Conservation (phyloP, 495 filamentous ascomycete genomes). For the Jackrogersella multiformis region DNA sequence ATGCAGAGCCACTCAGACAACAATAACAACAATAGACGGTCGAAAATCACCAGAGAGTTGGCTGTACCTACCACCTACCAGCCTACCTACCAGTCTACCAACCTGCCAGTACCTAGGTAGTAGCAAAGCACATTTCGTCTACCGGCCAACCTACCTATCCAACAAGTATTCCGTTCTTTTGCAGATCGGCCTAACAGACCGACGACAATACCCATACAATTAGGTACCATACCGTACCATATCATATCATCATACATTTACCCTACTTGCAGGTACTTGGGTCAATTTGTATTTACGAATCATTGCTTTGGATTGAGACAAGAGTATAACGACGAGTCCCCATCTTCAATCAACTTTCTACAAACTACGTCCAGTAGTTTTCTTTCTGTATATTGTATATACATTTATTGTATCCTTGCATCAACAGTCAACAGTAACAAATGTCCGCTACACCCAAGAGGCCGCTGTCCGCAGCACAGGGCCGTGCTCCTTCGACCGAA, state of each 20-base stretch:
- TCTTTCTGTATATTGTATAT: conserved; percentile 38
- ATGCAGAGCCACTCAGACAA: conserved; percentile 28
- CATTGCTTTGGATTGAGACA: conserved; percentile 21
- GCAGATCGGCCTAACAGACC: conserved; percentile 33
- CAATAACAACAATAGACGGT: conserved; percentile 9
- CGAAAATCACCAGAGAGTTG: conserved; percentile 16
- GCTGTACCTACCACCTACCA: too few species aligned
- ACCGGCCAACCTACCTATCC: conserved; percentile 26
- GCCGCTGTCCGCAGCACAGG: conserved; percentile 53
- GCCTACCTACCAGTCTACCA: conserved; percentile 4
- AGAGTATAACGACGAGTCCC: conserved; percentile 7
- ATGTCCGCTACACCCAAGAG: conserved; percentile 57
- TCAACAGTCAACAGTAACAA: background rate
- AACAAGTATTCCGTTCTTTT: conserved; percentile 23
- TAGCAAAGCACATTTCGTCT: too few species aligned
- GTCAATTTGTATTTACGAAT: conserved; percentile 11
- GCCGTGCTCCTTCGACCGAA: conserved; percentile 49
- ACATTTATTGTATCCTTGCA: conserved; percentile 20
- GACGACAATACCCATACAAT: background rate
- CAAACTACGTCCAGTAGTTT: conserved; percentile 16
- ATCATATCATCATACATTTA: conserved; percentile 17
- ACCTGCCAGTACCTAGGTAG: too few species aligned
- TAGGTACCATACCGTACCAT: conserved; percentile 3
- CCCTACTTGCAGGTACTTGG: too few species aligned
- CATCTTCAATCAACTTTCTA: conserved; percentile 7